These are phyloP conservation scores for Ustilago tritici DNA, from an alignment of 1,284 basidiomycete species.

Conservation along the genomic window DNA sequence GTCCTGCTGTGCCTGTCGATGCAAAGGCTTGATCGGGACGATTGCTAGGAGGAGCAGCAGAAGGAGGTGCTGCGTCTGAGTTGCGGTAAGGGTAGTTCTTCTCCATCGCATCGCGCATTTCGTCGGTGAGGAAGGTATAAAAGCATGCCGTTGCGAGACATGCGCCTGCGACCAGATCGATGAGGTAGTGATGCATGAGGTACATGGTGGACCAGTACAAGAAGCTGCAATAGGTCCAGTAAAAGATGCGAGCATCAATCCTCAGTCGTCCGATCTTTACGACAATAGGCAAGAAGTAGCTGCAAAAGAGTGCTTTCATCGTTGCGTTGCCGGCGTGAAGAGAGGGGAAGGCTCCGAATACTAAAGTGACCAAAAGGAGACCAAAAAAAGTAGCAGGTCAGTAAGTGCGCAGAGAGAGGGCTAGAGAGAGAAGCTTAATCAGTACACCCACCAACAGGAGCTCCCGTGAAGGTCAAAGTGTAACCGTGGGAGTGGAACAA, in stretches of 20 bases:
- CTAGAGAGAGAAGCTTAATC: background rate
- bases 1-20: slow-evolving; percentile 2
- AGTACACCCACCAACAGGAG: slow-evolving; percentile 77
- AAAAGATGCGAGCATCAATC: slow-evolving; percentile 72
- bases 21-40: slow-evolving; percentile 52
- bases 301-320: slow-evolving; percentile 90
- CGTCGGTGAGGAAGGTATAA: slow-evolving; percentile 74
- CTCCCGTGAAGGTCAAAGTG: slow-evolving; percentile 84
- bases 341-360: slow-evolving; percentile 96
- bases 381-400: background rate
- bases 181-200: slow-evolving; percentile 80
- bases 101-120: slow-evolving; percentile 63
- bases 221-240: slow-evolving; percentile 87
- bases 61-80: slow-evolving; percentile 42
- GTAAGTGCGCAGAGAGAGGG: background rate
- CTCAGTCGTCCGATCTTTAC: slow-evolving; percentile 53
- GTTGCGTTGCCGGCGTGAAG: slow-evolving; percentile 92
- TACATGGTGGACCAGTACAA: slow-evolving; percentile 97
- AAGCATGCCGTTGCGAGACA: slow-evolving; percentile 89
- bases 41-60: slow-evolving; percentile 47
- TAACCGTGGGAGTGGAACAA: slow-evolving; percentile 85
- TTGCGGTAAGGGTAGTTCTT: slow-evolving; percentile 52
- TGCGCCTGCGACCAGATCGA: slow-evolving; percentile 93
- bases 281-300: slow-evolving; percentile 87
- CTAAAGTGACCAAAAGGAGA: no score